Base-by-base conservation (phyloP, 2,329 filamentous ascomycete species). In the Cytospora paraplurivora region DNA sequence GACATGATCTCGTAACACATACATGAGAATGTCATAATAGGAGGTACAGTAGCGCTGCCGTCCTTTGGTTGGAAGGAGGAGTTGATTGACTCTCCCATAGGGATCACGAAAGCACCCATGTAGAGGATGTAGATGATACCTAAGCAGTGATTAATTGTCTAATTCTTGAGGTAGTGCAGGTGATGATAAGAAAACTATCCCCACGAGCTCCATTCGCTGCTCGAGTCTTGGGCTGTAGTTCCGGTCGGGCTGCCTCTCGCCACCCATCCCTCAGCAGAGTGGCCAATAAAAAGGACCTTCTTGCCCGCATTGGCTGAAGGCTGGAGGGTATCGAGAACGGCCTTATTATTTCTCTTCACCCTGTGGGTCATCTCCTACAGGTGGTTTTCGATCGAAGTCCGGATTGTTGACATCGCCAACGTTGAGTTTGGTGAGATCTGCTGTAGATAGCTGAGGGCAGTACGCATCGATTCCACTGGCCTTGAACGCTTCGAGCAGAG, bases 181-280 rank as follows among this genome's bases (percentile, higher is more conserved):
- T 41, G 3, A 7, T 17, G 17, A 41, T 12, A 41, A 17, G 3
- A 4, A 13, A 5, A 41, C 38, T 17, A 41, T 70, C 71, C 1
- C 71, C 71, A 1, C 44, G 0, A 7, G 68, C 57, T 8, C 71
- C 70, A 0, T 65, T 60, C 0, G 55, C 55, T 17, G 66, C 57
- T 0, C 72, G 67, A 17, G 52, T n/a, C 19, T 67, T 68, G 1
- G 53, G 66, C 59, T 75, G 73, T 15, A 72, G 62, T 15, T 72
- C 70, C 13, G 68, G 70, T 1, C 62, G 57, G 4, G 75, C 71
- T 2, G 68, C 71, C 62, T 76, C 67, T 74, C 2, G 73, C 75
- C 1, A 71, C 69, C 67, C 70, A 75, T n/a, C 73, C 72, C 3
- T 74, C 73, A 4, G 71, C 69, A 2, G 74, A 76, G 56, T 76